Percentiles rank a stretch among this genome's conserved stretches.
phyloP scores from a whole-genome alignment of 2,329 filamentous ascomycete species.

The Trichoderma breve region DNA sequence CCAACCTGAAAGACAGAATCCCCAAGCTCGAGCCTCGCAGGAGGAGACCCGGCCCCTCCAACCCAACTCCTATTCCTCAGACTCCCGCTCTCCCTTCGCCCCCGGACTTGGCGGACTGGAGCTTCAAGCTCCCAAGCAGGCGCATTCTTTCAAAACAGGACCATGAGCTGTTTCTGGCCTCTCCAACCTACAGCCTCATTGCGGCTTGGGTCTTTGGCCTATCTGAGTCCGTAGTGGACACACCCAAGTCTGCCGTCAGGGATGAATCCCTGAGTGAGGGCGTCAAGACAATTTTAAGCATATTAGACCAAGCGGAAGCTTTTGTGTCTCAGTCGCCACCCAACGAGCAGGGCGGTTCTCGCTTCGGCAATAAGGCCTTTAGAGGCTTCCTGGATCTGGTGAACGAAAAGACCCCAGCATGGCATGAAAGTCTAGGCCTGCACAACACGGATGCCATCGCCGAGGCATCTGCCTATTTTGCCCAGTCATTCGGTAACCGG shows the following conservation, averaged over 20 bases:
- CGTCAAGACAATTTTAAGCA: constrained; percentile 62
- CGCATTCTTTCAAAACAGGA: constrained; percentile 80
- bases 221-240: constrained; percentile 74
- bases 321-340: constrained; percentile 71
- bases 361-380: constrained; percentile 94
- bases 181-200: constrained; percentile 72
- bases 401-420: constrained; percentile 52
- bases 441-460: constrained; percentile 51
- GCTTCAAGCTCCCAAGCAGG: constrained; percentile 66
- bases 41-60: constrained; percentile 50
- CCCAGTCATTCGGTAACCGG: constrained; percentile 81
- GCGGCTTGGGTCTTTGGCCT: constrained; percentile 83
- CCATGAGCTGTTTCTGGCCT: constrained; percentile 76
- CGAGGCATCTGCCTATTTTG: constrained; percentile 78
- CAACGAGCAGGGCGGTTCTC: constrained; percentile 79
- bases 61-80: constrained; percentile 64
- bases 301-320: constrained; percentile 68
- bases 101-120: constrained; percentile 57
- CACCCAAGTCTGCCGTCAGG: constrained; percentile 59
- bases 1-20: constrained; percentile 51
- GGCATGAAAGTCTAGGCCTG: constrained; percentile 64
- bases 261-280: constrained; percentile 58
- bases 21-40: constrained; percentile 67
- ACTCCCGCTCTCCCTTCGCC: constrained; percentile 72
- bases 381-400: constrained; percentile 73